Evolutionary conservation across 2,329 filamentous ascomycete species (phyloP), one percentile per base, ranked within the genome.

Genomic region (Penicillium hesseltinei): DNA sequence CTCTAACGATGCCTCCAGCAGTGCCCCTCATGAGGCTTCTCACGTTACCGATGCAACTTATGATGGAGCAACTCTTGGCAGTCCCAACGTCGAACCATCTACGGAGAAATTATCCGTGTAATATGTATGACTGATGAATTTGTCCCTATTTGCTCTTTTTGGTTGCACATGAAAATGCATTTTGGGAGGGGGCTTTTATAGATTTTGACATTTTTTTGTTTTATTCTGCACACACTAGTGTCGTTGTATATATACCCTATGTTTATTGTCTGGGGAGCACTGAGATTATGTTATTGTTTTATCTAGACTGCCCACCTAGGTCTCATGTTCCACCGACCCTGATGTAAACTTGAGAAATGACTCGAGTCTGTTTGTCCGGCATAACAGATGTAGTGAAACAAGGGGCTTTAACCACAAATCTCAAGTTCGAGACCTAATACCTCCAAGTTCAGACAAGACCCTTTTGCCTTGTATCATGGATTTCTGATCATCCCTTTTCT

Each of bases 221-320:
- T 47, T 15, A 19, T 40, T 58, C 29, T 33, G 21, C 47, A 43
- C 40, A 51, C 25, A 46, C 52, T 46, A 29, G 21, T 55, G 44
- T 51, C 31, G 49, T 56, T 57, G 55, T 64, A 58, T 56, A 62
- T 57, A 67, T 67, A 66, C 64, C 65, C 65, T 62, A 10, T 54
- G 36, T 51, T 55, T 36, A 43, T 55, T 40, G 1, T 29, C 40
- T 44, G 25, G 45, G 33, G 13, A 43, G 35, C 25, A 33, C 40
- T 25, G 35, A 46, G 13, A 33, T 9, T 39, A 17, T 52, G 21
- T 33, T 31, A 15, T 15, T 21, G 6, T 21, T 33, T 51, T 5
- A 33, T 33, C 3, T 31, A 31, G 17, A 31, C 8, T 38, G 4
- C 2, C 36, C 36, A 38, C 36, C 7, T 4, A 38, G 3, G 33